A percentile compares a stretch with the other conserved stretches of the same genome.
Conservation (phyloP, 139 green algal species). For the Pseudopediastrum boryanum region DNA sequence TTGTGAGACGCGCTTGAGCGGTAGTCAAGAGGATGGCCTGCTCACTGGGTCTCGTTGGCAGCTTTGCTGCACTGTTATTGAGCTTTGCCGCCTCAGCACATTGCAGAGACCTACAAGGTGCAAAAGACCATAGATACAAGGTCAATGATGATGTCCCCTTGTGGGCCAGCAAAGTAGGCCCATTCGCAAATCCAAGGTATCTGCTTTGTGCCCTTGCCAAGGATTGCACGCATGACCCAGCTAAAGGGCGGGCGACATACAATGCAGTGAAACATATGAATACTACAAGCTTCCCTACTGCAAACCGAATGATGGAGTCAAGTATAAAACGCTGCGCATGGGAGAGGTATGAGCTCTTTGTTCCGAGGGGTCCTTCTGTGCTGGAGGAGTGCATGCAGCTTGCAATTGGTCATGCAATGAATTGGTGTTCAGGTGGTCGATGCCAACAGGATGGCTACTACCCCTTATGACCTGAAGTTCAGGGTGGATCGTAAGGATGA, state of each 20-base stretch:
- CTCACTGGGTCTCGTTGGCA: no score
- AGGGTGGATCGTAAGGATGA: constrained; percentile 73
- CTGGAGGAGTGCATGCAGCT: not conserved
- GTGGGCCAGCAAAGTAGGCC: constrained; percentile 82
- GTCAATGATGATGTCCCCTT: constrained; percentile 59
- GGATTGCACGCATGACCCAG: constrained; percentile 45
- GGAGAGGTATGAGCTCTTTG: constrained; percentile 63
- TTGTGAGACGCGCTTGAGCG: no score
- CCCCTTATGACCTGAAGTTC: constrained; percentile 88
- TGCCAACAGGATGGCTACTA: constrained; percentile 79
- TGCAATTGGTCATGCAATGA: not conserved
- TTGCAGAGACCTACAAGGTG: constrained; percentile 33
- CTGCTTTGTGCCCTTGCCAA: constrained; percentile 5
- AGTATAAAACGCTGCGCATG: constrained; percentile 88
- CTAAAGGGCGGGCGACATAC: not conserved
- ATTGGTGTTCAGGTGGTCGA: constrained; percentile 53
- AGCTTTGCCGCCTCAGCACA: no score
- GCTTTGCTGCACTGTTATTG: no score
- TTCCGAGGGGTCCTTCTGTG: not conserved
- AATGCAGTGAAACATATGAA: constrained; percentile 80
- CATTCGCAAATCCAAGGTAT: constrained; percentile 79
- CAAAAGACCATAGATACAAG: constrained; percentile 48
- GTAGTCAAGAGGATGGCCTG: no score
- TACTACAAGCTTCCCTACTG: constrained; percentile 98
- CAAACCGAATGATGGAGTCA: constrained; percentile 72